Conservation (phyloP, 1,284 basidiomycete species). For the Cutaneotrichosporon dermatis region DNA sequence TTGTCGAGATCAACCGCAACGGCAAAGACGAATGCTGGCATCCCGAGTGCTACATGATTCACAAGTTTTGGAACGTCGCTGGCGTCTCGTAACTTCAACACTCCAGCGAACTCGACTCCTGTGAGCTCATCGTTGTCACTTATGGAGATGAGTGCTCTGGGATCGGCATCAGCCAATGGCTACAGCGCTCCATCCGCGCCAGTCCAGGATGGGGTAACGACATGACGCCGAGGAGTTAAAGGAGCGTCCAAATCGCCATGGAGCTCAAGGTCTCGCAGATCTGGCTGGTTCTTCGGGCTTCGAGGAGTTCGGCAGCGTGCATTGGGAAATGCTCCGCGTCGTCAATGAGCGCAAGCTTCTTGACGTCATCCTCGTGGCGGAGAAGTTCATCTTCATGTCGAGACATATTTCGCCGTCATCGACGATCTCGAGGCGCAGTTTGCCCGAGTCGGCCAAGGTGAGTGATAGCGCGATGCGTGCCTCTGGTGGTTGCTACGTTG, state of each 20-base stretch:
- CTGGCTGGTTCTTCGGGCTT: conserved; percentile 99
- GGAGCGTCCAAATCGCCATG: conserved; percentile 90
- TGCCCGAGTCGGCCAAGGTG: conserved; percentile 76
- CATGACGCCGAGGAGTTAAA: conserved; percentile 81
- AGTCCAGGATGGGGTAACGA: conserved; percentile 40
- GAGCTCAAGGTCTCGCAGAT: conserved; percentile 97
- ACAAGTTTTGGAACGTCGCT: conserved; percentile 99
- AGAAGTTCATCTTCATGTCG: conserved; percentile 98
- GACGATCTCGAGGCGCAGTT: conserved; percentile 94
- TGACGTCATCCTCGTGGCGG: conserved; percentile 95
- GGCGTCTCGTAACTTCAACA: conserved; percentile 59
- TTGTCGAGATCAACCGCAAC: conserved; percentile 98
- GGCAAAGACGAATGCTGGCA: conserved; percentile 99
- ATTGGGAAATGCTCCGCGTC: conserved; percentile 98
- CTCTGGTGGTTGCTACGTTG: too few species aligned
- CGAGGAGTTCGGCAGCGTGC: conserved; percentile 97
- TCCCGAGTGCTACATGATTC: conserved; percentile 99
- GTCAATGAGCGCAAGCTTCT: conserved; percentile 95
- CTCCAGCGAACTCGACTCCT: conserved; percentile 53
- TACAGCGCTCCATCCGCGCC: conserved; percentile 7
- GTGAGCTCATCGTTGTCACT: conserved; percentile 49
- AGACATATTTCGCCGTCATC: conserved; percentile 94
- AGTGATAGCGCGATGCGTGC: conserved; percentile 23
- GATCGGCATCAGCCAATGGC: conserved; percentile 2
- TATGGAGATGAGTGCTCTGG: conserved; percentile 39